phyloP scores from a whole-genome alignment of 805 yeast genomes.

The Blastobotrys terrestris region DNA sequence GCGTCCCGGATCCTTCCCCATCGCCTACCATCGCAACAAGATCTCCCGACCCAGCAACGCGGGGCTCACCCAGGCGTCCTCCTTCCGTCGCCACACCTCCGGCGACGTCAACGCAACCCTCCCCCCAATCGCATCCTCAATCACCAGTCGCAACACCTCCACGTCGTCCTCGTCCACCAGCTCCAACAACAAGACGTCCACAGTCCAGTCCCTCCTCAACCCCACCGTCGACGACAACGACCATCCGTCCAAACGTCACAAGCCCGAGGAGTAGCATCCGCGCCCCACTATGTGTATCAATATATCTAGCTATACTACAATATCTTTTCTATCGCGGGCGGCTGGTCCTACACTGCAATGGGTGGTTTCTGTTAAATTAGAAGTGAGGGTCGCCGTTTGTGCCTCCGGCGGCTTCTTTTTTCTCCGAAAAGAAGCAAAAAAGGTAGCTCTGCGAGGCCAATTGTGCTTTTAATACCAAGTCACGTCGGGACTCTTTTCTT shows the following conservation, averaged over 20 bases:
- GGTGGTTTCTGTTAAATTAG: no score
- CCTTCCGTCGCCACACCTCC: slow-evolving; percentile 19
- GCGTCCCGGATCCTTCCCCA: slow-evolving; percentile 25
- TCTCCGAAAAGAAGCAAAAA: no score
- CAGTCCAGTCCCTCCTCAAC: not conserved
- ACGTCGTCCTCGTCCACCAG: not conserved
- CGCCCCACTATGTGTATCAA: not conserved
- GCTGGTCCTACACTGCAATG: no score
- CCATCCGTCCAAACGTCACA: not conserved
- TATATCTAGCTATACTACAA: not conserved
- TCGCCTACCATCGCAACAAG: slow-evolving; percentile 6
- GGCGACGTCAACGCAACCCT: slow-evolving; percentile 8
- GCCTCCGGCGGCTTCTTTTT: no score
- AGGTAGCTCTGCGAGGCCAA: no score
- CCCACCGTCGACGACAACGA: not conserved
- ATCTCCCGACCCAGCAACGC: slow-evolving; percentile 3
- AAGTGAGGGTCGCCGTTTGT: no score
- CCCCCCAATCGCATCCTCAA: not conserved
- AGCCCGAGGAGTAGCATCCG: not conserved
- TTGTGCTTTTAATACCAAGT: no score
- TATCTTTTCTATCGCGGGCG: no score
- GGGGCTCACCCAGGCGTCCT: not conserved
- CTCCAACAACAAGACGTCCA: not conserved
- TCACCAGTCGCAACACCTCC: not conserved
- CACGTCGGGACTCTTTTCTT: no score